Evolutionary conservation across 371 early-diverging fungal genomes (phyloP).

Genomic region (Apophysomyces elegans): DNA sequence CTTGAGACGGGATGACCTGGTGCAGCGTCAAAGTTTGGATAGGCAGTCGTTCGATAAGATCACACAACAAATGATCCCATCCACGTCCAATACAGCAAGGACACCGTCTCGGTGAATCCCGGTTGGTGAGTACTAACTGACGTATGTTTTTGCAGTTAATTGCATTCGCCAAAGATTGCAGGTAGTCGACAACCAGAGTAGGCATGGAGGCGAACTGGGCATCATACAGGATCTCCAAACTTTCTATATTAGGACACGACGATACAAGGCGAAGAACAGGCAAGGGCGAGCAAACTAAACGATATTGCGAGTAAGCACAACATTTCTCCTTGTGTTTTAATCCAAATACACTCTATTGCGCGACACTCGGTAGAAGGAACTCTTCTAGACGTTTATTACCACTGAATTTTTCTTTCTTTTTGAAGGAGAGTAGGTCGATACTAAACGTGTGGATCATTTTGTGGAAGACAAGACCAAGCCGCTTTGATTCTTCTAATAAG

Average conservation of each 20-base stretch:
- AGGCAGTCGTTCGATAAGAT: no score
- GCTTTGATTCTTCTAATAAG: background rate
- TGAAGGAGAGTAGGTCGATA: background rate
- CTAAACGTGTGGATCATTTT: background rate
- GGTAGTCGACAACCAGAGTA: background rate
- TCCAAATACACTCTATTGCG: background rate
- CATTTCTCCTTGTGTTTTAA: slow-evolving; percentile 4
- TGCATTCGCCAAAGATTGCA: background rate
- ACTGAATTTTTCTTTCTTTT: background rate
- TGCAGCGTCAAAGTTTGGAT: no score
- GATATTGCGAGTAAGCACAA: no score
- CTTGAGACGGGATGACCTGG: no score
- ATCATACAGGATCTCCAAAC: slow-evolving; percentile 30
- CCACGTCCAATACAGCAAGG: slow-evolving; percentile 32
- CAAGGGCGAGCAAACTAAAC: slow-evolving; percentile 12
- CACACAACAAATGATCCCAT: no score
- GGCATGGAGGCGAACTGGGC: slow-evolving; percentile 16
- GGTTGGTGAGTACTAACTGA: background rate
- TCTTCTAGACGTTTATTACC: no score
- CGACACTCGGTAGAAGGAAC: no score
- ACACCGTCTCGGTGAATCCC: slow-evolving; percentile 20
- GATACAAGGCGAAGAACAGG: slow-evolving; percentile 9
- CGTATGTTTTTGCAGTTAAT: slow-evolving; percentile 8
- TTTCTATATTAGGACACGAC: slow-evolving; percentile 21
- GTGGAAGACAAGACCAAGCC: background rate